Percentiles rank a stretch among this genome's conserved stretches.
phyloP scores from a whole-genome alignment of 768 basidiomycete species.

The Collybia nuda region DNA sequence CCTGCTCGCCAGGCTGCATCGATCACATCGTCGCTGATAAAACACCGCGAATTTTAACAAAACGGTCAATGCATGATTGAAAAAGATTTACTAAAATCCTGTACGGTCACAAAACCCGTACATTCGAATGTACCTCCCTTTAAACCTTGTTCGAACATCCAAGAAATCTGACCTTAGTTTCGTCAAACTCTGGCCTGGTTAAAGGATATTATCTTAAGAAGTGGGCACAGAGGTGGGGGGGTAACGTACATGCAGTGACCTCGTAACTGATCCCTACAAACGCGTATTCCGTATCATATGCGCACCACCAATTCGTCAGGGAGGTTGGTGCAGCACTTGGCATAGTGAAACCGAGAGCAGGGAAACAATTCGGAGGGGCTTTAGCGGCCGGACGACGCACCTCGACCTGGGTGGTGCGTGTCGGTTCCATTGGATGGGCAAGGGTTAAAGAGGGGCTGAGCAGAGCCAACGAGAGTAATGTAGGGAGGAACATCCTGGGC shows the following conservation, averaged over 20 bases:
- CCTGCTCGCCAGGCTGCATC: slow-evolving; percentile 67
- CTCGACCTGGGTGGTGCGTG: slow-evolving; percentile 7
- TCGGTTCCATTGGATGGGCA: slow-evolving; percentile 11
- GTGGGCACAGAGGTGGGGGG: slow-evolving; percentile 1
- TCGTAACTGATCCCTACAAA: slow-evolving; percentile 82
- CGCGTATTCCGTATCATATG: slow-evolving; percentile 61
- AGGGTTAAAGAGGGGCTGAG: neutral
- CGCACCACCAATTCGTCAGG: slow-evolving; percentile 63
- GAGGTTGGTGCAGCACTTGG: slow-evolving; percentile 47
- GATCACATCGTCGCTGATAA: slow-evolving; percentile 51
- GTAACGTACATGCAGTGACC: slow-evolving; percentile 55
- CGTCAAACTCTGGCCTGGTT: slow-evolving; percentile 55
- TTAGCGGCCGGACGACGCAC: neutral
- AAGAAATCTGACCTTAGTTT: slow-evolving; percentile 55
- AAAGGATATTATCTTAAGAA: slow-evolving; percentile 4
- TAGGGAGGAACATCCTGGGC: neutral
- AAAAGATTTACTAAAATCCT: slow-evolving; percentile 43
- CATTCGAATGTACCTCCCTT: slow-evolving; percentile 65
- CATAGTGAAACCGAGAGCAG: slow-evolving; percentile 35
- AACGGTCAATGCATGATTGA: neutral
- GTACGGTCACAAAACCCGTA: slow-evolving; percentile 46
- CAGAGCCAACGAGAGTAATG: neutral
- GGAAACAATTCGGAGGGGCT: slow-evolving; percentile 18
- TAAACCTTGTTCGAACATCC: slow-evolving; percentile 58
- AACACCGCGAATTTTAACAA: neutral